Conservation (phyloP, 495 filamentous ascomycete genomes). For the Entonaema liquescens region DNA sequence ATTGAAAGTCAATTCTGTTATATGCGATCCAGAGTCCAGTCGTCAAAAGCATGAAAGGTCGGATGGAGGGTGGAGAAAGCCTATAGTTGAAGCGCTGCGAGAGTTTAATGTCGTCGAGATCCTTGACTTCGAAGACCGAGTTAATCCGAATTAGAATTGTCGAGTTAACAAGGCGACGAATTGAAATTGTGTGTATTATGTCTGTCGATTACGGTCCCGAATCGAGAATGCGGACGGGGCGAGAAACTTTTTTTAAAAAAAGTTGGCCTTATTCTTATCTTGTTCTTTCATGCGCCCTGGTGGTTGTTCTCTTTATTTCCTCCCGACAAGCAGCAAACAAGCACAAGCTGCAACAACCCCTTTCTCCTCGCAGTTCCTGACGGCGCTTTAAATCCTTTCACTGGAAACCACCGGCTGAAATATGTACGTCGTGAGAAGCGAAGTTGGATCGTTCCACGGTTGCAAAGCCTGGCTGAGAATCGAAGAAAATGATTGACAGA, state of each 20-base stretch:
- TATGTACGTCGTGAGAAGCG: conserved; percentile 43
- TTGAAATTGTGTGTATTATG: conserved; percentile 3
- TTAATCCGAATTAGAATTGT: conserved; percentile 7
- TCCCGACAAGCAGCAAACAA: conserved; percentile 15
- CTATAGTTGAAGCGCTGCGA: conserved; percentile 24
- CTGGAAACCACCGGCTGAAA: conserved; percentile 34
- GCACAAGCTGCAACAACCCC: conserved; percentile 6
- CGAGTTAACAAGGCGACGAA: conserved; percentile 9
- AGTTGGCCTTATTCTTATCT: conserved; percentile 9
- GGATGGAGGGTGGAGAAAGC: conserved; percentile 40
- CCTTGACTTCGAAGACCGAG: conserved; percentile 14
- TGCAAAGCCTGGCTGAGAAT: conserved; percentile 44
- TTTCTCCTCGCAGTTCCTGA: conserved; percentile 43
- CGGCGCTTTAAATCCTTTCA: conserved; percentile 30
- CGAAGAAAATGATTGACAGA: conserved; percentile 46
- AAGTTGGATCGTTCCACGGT: conserved; percentile 45
- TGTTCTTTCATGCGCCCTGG: conserved; percentile 3
- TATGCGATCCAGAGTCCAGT: conserved; percentile 32
- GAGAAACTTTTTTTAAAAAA: conserved; percentile 7
- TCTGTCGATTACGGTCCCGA: conserved; percentile 27
- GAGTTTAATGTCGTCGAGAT: conserved; percentile 28
- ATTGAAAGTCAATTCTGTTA: conserved; percentile 33
- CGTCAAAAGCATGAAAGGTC: conserved; percentile 37
- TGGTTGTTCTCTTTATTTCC: conserved; percentile 14
- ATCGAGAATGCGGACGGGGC: conserved; percentile 17